Conservation (phyloP, 371 early-diverging fungal genomes). For the Funneliformis caledonium region DNA sequence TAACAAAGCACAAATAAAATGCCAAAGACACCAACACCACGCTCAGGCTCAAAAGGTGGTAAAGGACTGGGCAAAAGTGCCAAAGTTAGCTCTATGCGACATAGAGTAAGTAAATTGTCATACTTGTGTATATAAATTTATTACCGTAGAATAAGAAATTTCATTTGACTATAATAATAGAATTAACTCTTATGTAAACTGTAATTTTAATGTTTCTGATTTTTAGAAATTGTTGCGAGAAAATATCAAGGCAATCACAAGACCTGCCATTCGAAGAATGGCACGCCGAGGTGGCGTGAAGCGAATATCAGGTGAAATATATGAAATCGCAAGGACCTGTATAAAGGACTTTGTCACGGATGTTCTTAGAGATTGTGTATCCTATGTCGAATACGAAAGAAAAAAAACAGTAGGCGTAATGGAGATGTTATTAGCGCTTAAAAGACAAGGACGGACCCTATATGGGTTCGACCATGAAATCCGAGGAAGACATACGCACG, state of each 20-base stretch:
- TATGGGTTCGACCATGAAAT: constrained; percentile 26
- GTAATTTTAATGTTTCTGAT: background rate
- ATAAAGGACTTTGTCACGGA: constrained; percentile 23
- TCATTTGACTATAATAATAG: background rate
- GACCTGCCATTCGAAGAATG: constrained; percentile 13
- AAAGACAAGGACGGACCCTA: constrained; percentile 20
- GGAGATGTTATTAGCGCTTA: constrained; percentile 26
- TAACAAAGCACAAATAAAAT: background rate
- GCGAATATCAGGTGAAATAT: constrained; percentile 25
- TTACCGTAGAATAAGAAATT: background rate
- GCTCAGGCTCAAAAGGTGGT: background rate
- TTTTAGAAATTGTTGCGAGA: constrained; percentile 28
- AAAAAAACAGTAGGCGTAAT: constrained; percentile 24
- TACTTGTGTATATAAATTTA: background rate
- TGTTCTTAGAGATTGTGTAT: constrained; percentile 16
- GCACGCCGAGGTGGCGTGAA: constrained; percentile 35
- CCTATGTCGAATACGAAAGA: constrained; percentile 29
- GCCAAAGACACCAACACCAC: background rate
- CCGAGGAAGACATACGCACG: background rate
- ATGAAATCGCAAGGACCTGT: constrained; percentile 21
- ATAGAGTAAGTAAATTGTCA: background rate
- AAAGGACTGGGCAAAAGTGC: constrained; percentile 23
- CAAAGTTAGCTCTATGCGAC: background rate
- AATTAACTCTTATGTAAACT: background rate
- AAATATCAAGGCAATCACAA: constrained; percentile 17